Evolutionary conservation across 2,329 filamentous ascomycete species (phyloP), one percentile per base, ranked within the genome.

Genomic region (Myriangium duriaei): DNA sequence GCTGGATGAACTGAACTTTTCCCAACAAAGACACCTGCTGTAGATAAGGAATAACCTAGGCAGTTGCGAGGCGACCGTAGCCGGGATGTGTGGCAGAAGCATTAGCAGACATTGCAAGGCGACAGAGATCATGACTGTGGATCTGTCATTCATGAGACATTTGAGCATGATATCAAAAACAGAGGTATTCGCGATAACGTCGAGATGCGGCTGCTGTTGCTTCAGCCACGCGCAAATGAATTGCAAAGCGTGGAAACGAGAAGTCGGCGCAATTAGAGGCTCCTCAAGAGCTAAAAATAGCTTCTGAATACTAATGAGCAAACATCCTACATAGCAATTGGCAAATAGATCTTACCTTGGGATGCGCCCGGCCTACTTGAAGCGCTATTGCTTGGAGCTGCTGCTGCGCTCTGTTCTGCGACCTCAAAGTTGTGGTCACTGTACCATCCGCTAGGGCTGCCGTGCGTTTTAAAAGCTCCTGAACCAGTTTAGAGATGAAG

Each of bases 21-120:
- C 79, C 81, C 83, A 91, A 51, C 87, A 91, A 0, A 91, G 61
- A 31, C 88, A 59, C 34, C 84, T 69, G 39, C 79, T 81, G 55
- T 91, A 91, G 37, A 91, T 78, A 44, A 86, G 79, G 66, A 88
- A 91, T 12, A 91, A 63, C 13, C 74, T 73, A 18, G 81, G 77
- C 4, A 91, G 65, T 51, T 79, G 71, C 1, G 73, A 68, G 2
- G 76, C 74, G 11, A 87, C 60, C 2, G 79, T 78, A 47, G 72
- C 78, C 1, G 82, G 82, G 57, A 88, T 82, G 52, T 87, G 81
- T 2, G 83, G 83, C 34, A 91, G 58, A 17, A 88, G 74, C 83
- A 91, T 91, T 46, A 83, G 79, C 42, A 91, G 59, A 5, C 76
- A 73, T 4, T 80, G 81, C 37, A 91, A 62, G 1, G 81, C 80